Evolutionary conservation across 352 stramenopile genomes (phyloP), one percentile per base, ranked within the genome.

Genomic region (Aphanomyces cochlioides): DNA sequence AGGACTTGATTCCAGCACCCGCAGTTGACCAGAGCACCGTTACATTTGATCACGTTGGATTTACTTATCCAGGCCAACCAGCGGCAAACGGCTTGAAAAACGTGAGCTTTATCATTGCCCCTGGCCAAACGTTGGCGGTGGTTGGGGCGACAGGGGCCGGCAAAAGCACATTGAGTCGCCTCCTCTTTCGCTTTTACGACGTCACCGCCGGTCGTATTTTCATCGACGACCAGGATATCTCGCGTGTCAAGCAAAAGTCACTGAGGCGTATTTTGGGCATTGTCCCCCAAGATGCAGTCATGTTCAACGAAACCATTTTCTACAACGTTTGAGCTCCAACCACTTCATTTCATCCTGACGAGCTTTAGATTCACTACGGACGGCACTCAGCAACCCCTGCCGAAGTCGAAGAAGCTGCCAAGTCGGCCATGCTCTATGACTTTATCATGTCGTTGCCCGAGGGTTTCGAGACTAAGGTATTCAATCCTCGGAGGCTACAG

Each of bases 101-200:
- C 60, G 70, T 98, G 39, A 85, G 70, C 54, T 89, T 92, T 45
- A 77, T 66, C 6, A 79, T 92, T 7, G 75, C 80, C 0, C 82
- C 79, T 15, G 85, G 96, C 15, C 91, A 96, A 37, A 97, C 91
- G 0, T 92, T 93, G 5, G 96, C 96, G 37, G 91, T 99, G 50
- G 96, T 99, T 0, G 96, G 96, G 34, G 76, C 86, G 2, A 98
- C 91, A 1, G 81, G 92, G 38, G 86, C 88, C 17, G 92, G 96
- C 67, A 98, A 98, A 74, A 98, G 94, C 15, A 99, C 96, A 28
- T 89, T 98, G 54, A 93, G 83, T 15, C 88, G 95, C 17, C 75
- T 98, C 34, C 77, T 99, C 3, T 98, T 98, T 78, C 85, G 95
- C 40, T 98, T 99, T 74, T 98, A 98, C 76, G 94, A 99, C 72